phyloP scores from a whole-genome alignment of 1,284 basidiomycete genomes.

The Pterula multifida region DNA sequence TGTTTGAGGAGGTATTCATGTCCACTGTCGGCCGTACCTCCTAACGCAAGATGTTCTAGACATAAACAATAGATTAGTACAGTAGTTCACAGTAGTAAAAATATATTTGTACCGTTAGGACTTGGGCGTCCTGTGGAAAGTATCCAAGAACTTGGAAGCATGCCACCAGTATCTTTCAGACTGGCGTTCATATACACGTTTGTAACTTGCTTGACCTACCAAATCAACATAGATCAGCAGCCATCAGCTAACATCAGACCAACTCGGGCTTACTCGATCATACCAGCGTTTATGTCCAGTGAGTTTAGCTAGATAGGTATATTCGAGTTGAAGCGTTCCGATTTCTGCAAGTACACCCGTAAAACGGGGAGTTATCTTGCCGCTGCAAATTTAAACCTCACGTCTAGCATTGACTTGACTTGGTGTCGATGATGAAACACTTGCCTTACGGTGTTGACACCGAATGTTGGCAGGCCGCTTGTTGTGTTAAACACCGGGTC shows the following conservation, averaged over 20 bases:
- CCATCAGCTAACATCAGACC: too few relatives aligned
- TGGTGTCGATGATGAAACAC: conserved; percentile 6
- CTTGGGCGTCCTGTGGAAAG: not conserved
- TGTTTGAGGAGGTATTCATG: conserved; percentile 29
- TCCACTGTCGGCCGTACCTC: conserved; percentile 23
- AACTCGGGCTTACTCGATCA: conserved; percentile 23
- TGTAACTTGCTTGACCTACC: conserved; percentile 31
- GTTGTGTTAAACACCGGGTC: conserved; percentile 39
- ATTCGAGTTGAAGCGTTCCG: conserved; percentile 44
- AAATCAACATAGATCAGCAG: conserved; percentile 13
- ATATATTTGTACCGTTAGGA: conserved; percentile 5
- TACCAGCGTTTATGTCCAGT: conserved; percentile 44
- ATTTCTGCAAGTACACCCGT: conserved; percentile 30
- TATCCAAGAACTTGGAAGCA: not conserved
- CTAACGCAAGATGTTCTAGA: conserved; percentile 23
- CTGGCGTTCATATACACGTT: not conserved
- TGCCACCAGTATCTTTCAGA: not conserved
- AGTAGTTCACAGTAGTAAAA: conserved; percentile 33
- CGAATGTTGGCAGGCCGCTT: conserved; percentile 36
- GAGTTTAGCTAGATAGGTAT: conserved; percentile 48
- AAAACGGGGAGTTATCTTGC: conserved; percentile 22
- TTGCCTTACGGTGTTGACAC: conserved; percentile 28
- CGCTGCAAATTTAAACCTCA: conserved; percentile 15
- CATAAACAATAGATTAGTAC: conserved; percentile 21
- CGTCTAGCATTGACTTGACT: not conserved